Conservation (phyloP, 257 asterid species). For the Rauvolfia tetraphylla region DNA sequence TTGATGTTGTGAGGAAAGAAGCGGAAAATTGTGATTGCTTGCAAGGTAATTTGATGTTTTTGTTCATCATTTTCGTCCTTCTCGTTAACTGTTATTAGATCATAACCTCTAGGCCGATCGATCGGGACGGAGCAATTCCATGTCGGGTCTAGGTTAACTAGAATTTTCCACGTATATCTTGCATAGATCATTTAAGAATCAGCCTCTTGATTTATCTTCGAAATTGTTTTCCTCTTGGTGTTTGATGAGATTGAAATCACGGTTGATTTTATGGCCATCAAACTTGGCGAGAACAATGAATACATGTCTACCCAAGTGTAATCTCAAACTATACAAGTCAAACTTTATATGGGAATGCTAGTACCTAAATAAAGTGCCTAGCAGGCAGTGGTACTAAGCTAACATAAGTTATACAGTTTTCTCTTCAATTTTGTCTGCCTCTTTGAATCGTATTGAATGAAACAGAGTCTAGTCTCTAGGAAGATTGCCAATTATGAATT, state of each 20-base stretch:
- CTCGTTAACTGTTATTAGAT: not conserved
- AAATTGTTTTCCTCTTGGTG: not conserved
- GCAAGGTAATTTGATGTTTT: not conserved
- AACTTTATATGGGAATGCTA: too few relatives aligned
- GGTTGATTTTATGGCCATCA: not conserved
- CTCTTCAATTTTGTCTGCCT: not conserved
- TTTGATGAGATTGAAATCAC: not conserved
- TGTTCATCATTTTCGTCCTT: not conserved
- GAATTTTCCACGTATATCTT: not conserved
- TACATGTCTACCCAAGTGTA: not conserved
- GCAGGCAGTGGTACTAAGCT: not conserved
- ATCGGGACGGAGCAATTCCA: not conserved
- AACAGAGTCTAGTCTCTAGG: too few relatives aligned
- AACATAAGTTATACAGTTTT: not conserved
- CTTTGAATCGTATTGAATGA: not conserved
- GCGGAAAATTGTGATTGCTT: conserved; percentile 7
- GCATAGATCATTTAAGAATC: too few relatives aligned
- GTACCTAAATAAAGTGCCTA: too few relatives aligned
- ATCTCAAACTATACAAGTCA: not conserved
- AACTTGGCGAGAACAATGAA: too few relatives aligned
- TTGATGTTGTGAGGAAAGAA: conserved; percentile 14
- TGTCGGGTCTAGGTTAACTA: not conserved
- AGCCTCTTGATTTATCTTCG: too few relatives aligned
- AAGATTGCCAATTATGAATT: not conserved
- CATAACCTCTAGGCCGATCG: not conserved